These are phyloP conservation scores for Zygnema circumcarinatum DNA, from an alignment of 139 green algal species.

Conservation along the genomic window DNA sequence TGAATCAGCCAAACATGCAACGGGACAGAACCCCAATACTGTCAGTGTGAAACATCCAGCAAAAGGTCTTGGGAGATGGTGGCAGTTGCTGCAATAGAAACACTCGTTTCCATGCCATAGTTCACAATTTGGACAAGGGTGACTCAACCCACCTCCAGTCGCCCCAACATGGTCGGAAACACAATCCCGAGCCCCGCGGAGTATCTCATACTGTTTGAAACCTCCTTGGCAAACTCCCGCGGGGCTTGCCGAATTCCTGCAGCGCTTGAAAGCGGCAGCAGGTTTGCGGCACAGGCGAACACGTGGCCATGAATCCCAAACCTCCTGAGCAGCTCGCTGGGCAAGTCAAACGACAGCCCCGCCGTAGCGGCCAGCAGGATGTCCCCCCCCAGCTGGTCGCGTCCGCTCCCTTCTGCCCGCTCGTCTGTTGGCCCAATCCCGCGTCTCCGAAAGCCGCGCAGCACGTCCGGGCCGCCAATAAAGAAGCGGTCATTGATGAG, in stretches of 20 bases:
- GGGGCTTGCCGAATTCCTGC: neutral
- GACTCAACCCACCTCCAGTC: slow-evolving; percentile 38
- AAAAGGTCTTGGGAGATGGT: neutral
- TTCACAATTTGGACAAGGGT: neutral
- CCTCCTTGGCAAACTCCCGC: slow-evolving; percentile 15
- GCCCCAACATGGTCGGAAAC: slow-evolving; percentile 34
- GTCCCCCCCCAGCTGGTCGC: slow-evolving; percentile 50
- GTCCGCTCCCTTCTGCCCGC: neutral
- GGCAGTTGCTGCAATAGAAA: neutral
- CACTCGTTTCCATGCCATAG: neutral
- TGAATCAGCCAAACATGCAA: slow-evolving; percentile 23
- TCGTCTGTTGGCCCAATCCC: slow-evolving; percentile 46
- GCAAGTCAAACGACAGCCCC: slow-evolving; percentile 50
- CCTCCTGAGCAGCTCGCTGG: neutral
- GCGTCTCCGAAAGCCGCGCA: slow-evolving; percentile 45
- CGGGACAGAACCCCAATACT: slow-evolving; percentile 2
- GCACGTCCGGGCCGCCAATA: slow-evolving; percentile 36
- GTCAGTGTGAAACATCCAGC: neutral
- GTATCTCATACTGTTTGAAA: neutral
- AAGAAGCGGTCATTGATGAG: slow-evolving; percentile 61
- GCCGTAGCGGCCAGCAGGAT: slow-evolving; percentile 16
- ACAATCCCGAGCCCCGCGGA: slow-evolving; percentile 41
- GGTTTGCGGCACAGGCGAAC: slow-evolving; percentile 33
- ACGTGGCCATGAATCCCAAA: slow-evolving; percentile 42
- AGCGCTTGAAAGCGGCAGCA: slow-evolving; percentile 23